Base-by-base conservation (phyloP, 306 rosid genomes). In the Oxytropis ochrocephala region DNA sequence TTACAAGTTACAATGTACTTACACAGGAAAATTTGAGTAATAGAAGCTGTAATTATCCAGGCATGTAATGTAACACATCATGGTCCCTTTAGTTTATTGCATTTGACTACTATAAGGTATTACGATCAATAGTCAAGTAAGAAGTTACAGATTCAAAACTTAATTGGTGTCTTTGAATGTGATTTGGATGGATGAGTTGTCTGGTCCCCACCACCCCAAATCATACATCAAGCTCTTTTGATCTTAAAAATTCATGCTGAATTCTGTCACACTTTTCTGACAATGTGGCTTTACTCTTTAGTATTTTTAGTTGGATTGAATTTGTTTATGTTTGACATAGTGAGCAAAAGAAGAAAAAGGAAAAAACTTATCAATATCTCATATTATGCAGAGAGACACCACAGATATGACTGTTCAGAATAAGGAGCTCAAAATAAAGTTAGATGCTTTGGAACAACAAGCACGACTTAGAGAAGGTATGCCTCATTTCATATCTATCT, bases 391-490 rank as follows among this genome's bases (percentile, higher is more conserved):
- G 99, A 91, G 95, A 75, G 97, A 94, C 81, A 90, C 97, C 14
- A 35, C 91, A 41, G 92, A 80, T 10, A 74, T 94, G 76, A 78
- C 84, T 63, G 1, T 79, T 50, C 89, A 94, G 78, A 91, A 94
- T 56, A 94, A 87, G 84, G 99, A 88, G 82, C 97, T 94, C 71
- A 94, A 91, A 72, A 62, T 94, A 75, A 89, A 90, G 42, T 54
- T 94, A 73, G 96, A 94, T 64, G 90, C 97, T 58, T 76, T 94
- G 83, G 92, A 91, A 67, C 99, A 87, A 61, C 95, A 94, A 67
- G 95, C 99, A 30, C 84, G 88, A 11, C 97, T 94, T 36, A 84
- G 97, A 81, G 99, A 94, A 69, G 99, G 99, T 90, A 79, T 53
- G 78, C 44, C 33, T 70, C 39, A 13, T 63, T 68, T 49, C 62